Evolutionary conservation across 208 protist species (phyloP), one percentile per base, ranked within the genome.

Genomic region (Leishmania tropica): DNA sequence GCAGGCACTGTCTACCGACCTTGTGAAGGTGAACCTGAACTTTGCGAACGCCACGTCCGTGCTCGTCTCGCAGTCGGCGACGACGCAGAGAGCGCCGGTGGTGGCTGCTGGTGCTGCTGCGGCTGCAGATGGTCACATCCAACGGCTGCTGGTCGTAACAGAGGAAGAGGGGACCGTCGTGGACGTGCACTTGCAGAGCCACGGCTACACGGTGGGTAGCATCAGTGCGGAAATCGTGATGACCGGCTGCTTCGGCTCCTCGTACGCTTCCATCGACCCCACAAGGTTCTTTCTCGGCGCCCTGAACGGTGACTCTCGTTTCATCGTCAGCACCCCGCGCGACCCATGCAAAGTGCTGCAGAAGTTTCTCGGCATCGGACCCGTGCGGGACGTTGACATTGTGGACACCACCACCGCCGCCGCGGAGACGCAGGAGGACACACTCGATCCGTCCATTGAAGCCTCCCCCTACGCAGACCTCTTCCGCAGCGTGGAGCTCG

Each of bases 91-190:
- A 19, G 15, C 48, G 35, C 5, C 40, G 15, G 17, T 3, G 40
- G 37, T 51, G 37, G 75, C 21, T 40, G 78, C 35, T 45, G 28
- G 58, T 56, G 54, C 35, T 13, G 70, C n/a, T 45, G 51, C 35
- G 1, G 15, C 31, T 8, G 42, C 21, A 7, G 31, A 48, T 21
- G 47, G 54, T 1, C 47, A 40, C 2, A 60, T 31, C 7, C 81
- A 93, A 56, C 79, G 88, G 17, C 74, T 96, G n/a, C 79, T 96
- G 48, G 72, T 90, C 13, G 75, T 96, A 1, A 94, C 90, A 24
- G 92, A 97, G 84, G 89, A 93, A 24, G 91, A 95, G 13, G 95
- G 95, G 53, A 95, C 93, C 1, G 88, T 96, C 31, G 74, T 93
- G 11, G 79, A 90, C 17, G 77, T 97, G 35, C 62, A 68, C 15